A percentile compares a stretch with the other conserved stretches of the same genome.
These are phyloP conservation scores for Diaporthe helianthi DNA, from an alignment of 2,329 filamentous ascomycete species.

Conservation along the genomic window DNA sequence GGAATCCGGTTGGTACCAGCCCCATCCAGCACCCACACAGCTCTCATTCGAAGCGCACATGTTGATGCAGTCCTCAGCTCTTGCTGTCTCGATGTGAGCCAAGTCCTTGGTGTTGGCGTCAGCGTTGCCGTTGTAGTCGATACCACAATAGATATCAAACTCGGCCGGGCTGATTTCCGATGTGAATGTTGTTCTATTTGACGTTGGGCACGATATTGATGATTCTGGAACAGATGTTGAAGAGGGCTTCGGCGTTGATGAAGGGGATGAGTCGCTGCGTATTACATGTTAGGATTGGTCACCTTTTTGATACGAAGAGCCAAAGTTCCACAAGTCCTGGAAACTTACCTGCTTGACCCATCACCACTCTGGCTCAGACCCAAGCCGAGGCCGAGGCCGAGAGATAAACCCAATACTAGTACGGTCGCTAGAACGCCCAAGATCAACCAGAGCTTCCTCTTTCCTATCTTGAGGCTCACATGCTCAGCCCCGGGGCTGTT, in stretches of 20 bases:
- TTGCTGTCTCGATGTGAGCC: not conserved
- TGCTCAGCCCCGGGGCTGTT: not conserved
- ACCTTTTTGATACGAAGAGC: no score
- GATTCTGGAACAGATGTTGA: not conserved
- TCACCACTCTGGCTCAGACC: not conserved
- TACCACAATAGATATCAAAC: not conserved
- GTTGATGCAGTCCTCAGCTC: constrained; percentile 10
- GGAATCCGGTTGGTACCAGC: constrained; percentile 19
- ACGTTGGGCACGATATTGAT: constrained; percentile 3
- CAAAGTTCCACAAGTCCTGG: no score
- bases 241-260: constrained; percentile 16
- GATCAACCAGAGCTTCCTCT: not conserved
- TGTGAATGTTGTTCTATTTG: constrained; percentile 14
- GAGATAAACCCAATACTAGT: constrained; percentile 9
- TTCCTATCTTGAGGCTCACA: not conserved
- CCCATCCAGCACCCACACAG: constrained; percentile 18
- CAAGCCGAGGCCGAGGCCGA: constrained; percentile 17
- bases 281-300: not conserved
- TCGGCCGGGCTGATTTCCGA: not conserved
- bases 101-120: not conserved
- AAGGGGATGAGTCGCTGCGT: not conserved
- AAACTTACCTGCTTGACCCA: constrained; percentile 11
- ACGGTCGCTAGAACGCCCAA: not conserved
- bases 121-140: constrained; percentile 19
- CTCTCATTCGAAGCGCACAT: not conserved